phyloP scores from a whole-genome alignment of 441 rosid genomes.

The Arabidopsis lyrata region DNA sequence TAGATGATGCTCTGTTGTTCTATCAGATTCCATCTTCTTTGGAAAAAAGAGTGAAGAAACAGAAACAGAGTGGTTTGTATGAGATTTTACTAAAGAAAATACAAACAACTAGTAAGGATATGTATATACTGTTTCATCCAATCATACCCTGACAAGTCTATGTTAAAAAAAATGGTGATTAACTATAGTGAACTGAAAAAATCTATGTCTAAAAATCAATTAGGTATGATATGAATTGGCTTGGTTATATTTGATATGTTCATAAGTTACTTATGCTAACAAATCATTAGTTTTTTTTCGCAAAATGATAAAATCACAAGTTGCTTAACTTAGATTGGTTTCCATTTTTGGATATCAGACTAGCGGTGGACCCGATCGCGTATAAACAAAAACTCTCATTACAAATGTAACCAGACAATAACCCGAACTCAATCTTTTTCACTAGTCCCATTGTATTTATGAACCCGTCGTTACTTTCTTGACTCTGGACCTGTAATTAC shows the following conservation, averaged over 20 bases:
- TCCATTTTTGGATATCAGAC: background rate
- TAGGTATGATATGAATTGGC: no score
- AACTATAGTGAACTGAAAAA: no score
- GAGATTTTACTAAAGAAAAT: background rate
- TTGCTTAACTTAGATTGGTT: background rate
- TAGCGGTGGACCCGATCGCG: background rate
- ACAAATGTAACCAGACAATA: background rate
- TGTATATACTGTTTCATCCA: no score
- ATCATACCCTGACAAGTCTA: no score
- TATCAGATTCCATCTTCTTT: constrained; percentile 8
- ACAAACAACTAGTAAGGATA: no score
- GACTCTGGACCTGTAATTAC: background rate
- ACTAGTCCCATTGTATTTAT: background rate
- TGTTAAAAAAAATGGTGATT: no score
- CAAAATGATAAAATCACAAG: background rate
- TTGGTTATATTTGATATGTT: no score
- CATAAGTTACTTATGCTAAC: background rate
- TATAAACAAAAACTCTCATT: background rate
- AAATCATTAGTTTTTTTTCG: background rate
- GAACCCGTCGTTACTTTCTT: background rate
- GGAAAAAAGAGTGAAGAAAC: background rate
- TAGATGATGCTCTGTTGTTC: background rate
- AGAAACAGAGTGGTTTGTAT: background rate
- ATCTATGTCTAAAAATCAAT: no score
- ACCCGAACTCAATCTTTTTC: background rate